Evolutionary conservation across 1,284 basidiomycete genomes (phyloP).

Genomic region (Agaricales sp.): DNA sequence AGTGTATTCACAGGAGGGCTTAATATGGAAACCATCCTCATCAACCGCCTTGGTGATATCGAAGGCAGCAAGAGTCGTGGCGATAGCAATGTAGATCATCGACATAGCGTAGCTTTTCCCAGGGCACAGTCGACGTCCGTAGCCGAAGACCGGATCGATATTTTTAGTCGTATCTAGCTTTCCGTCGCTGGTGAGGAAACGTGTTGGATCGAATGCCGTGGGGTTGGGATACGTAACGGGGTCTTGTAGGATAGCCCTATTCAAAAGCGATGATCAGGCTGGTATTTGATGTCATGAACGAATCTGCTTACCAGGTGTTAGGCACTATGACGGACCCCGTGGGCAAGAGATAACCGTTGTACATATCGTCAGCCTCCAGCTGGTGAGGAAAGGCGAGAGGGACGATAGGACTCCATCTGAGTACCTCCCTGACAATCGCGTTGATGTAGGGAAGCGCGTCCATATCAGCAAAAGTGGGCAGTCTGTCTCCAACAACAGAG

Average conservation of each 20-base stretch:
- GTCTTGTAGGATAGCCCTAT: constrained; percentile 20
- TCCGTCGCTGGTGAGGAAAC: constrained; percentile 17
- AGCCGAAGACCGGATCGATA: constrained; percentile 27
- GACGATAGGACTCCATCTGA: constrained; percentile 33
- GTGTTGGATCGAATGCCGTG: constrained; percentile 21
- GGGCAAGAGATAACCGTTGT: constrained; percentile 32
- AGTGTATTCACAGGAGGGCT: neutral
- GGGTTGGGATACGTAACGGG: constrained; percentile 24
- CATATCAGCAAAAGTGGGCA: constrained; percentile 27
- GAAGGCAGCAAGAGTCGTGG: constrained; percentile 32
- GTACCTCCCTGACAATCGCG: constrained; percentile 15
- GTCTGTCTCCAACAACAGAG: constrained; percentile 18
- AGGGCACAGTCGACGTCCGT: constrained; percentile 34
- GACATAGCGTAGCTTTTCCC: constrained; percentile 36
- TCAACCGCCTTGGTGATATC: constrained; percentile 29
- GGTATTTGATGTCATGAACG: neutral
- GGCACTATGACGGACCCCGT: constrained; percentile 30
- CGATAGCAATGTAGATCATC: constrained; percentile 36
- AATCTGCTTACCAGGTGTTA: constrained; percentile 27
- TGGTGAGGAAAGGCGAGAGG: constrained; percentile 28
- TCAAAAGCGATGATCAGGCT: too few species aligned
- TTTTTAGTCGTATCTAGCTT: constrained; percentile 17
- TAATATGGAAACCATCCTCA: constrained; percentile 20
- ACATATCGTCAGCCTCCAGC: constrained; percentile 28
- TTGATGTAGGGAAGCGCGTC: constrained; percentile 25